Conservation (phyloP, 2,329 filamentous ascomycete species). For the Phialemonium atrogriseum region DNA sequence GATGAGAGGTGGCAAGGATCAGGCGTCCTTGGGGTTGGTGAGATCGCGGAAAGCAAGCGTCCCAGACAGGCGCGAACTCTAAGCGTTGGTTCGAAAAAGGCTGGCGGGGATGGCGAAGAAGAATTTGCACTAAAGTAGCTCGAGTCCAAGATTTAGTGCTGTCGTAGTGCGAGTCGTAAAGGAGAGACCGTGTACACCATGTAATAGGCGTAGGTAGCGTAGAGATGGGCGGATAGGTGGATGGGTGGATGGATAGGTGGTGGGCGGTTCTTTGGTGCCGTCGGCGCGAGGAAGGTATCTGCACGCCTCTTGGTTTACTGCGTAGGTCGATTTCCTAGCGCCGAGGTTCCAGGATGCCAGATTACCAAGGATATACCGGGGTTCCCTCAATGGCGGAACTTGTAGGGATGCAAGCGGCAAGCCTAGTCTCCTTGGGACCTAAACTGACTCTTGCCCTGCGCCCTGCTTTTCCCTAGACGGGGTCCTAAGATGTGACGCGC, state of each 20-base stretch:
- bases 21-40: conserved; percentile 4
- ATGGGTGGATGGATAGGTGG: no score
- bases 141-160: conserved; percentile 8
- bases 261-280: no score
- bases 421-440: conserved; percentile 3
- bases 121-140: conserved; percentile 3
- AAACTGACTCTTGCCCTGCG: conserved; percentile 1
- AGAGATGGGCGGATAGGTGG: no score
- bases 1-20: conserved; percentile 11
- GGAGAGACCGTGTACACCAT: conserved; percentile 10
- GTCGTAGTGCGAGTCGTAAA: conserved; percentile 10
- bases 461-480: conserved; percentile 4
- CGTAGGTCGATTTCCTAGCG: conserved; percentile 7
- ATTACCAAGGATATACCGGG: no score
- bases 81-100: conserved; percentile 1
- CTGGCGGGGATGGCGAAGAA: no score
- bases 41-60: conserved; percentile 6
- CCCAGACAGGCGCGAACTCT: conserved; percentile 4
- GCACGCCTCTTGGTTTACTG: conserved; percentile 1
- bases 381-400: conserved; percentile 8
- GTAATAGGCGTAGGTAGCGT: no score
- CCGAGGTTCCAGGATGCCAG: conserved; percentile 9
- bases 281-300: no score
- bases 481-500: conserved; percentile 5
- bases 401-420: conserved; percentile 1